Evolutionary conservation across 129 eudicot genomes (phyloP).

Genomic region (Lactuca sativa): DNA sequence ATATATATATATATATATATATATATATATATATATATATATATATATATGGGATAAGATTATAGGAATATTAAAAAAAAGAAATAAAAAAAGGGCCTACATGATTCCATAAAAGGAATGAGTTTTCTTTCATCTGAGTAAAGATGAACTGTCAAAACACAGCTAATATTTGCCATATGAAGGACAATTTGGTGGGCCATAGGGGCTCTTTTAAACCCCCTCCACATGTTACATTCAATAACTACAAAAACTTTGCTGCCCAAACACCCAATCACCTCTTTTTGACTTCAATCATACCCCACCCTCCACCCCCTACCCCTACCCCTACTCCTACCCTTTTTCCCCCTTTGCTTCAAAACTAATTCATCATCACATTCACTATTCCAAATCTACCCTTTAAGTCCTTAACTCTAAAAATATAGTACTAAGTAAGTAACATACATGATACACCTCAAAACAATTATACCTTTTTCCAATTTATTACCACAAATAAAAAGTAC

Average conservation of each 20-base stretch:
- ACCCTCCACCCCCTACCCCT: slow-evolving; percentile 15
- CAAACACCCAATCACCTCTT: slow-evolving; percentile 20
- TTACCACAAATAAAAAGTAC: slow-evolving; percentile 30
- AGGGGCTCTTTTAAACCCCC: slow-evolving; percentile 28
- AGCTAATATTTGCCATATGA: slow-evolving; percentile 29
- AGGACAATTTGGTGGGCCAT: slow-evolving; percentile 29
- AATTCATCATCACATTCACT: slow-evolving; percentile 14
- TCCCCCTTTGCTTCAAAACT: slow-evolving; percentile 24
- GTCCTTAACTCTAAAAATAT: background rate
- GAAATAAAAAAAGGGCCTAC: slow-evolving; percentile 16
- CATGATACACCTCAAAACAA: slow-evolving; percentile 21
- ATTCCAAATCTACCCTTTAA: background rate
- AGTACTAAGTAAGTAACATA: background rate
- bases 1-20: no score
- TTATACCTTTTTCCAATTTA: slow-evolving; percentile 24
- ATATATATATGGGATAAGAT: background rate
- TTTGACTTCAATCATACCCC: slow-evolving; percentile 33
- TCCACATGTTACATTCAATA: slow-evolving; percentile 39
- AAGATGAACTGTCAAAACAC: slow-evolving; percentile 39
- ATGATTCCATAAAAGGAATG: slow-evolving; percentile 21
- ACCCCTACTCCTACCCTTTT: background rate
- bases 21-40: no score
- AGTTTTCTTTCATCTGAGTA: slow-evolving; percentile 25
- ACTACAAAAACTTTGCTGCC: slow-evolving; percentile 34
- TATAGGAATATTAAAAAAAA: background rate